phyloP scores from a whole-genome alignment of 768 basidiomycete species.

The Melanogaster broomeanus region DNA sequence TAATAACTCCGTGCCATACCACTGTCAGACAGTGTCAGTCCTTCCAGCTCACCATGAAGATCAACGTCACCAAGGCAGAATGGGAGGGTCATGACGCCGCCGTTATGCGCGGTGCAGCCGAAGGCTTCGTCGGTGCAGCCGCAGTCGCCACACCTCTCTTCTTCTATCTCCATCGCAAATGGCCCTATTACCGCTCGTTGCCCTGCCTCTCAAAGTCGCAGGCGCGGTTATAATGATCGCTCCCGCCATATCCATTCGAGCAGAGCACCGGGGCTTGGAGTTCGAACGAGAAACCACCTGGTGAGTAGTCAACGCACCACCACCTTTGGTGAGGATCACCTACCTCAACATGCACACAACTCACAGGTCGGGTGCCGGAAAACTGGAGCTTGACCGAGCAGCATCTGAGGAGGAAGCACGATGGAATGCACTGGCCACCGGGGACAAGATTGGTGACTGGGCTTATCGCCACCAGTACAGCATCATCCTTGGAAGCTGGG shows the following conservation, averaged over 20 bases:
- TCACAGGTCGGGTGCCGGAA: constrained; percentile 42
- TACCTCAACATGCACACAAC: too few relatives aligned
- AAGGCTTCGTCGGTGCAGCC: constrained; percentile 51
- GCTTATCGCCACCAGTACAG: constrained; percentile 67
- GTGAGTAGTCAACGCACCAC: constrained; percentile 37
- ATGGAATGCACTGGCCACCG: constrained; percentile 52
- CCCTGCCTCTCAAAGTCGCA: constrained; percentile 70
- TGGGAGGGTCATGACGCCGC: constrained; percentile 54
- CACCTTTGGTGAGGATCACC: too few relatives aligned
- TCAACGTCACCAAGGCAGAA: constrained; percentile 44
- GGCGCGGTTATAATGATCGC: constrained; percentile 68
- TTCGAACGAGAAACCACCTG: constrained; percentile 61
- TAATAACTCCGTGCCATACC: too few relatives aligned
- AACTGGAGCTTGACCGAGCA: constrained; percentile 55
- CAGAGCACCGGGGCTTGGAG: constrained; percentile 65
- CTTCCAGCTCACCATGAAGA: constrained; percentile 25
- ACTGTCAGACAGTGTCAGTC: too few relatives aligned
- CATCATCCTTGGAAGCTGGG: constrained; percentile 78
- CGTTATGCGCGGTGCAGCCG: constrained; percentile 60
- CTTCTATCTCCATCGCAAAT: constrained; percentile 50
- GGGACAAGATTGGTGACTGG: constrained; percentile 63
- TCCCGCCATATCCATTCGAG: constrained; percentile 69
- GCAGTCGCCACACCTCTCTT: constrained; percentile 52
- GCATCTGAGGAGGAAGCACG: constrained; percentile 32
- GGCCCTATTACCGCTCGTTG: constrained; percentile 61